These are phyloP conservation scores for Exophiala mesophila DNA, from an alignment of 2,329 filamentous ascomycete species.

Conservation along the genomic window DNA sequence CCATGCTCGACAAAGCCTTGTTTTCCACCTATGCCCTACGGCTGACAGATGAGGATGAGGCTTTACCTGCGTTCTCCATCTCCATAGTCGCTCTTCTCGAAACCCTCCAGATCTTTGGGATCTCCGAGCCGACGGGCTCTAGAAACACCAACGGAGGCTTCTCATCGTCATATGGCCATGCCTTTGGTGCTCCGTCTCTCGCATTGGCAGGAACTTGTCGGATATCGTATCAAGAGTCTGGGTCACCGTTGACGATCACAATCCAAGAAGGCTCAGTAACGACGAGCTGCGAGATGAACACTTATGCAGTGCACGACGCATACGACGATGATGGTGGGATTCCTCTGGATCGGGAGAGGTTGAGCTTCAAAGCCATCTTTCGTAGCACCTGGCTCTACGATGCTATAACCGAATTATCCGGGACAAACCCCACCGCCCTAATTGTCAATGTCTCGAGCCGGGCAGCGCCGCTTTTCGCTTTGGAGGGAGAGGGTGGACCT, in stretches of 20 bases:
- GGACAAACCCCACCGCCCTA: conserved; percentile 67
- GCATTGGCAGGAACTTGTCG: conserved; percentile 83
- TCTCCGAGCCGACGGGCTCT: conserved; percentile 58
- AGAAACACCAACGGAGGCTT: conserved; percentile 26
- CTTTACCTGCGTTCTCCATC: conserved; percentile 72
- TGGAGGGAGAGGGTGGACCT: conserved; percentile 59
- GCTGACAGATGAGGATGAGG: conserved; percentile 34
- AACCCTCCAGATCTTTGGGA: conserved; percentile 89
- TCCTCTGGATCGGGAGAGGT: conserved; percentile 73
- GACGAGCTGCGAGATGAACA: conserved; percentile 84
- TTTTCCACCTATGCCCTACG: conserved; percentile 82
- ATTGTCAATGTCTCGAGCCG: conserved; percentile 61
- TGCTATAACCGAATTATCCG: conserved; percentile 50
- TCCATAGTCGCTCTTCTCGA: conserved; percentile 83
- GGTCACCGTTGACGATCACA: conserved; percentile 75
- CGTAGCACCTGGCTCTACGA: conserved; percentile 51
- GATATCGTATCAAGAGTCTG: conserved; percentile 68
- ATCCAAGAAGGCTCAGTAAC: conserved; percentile 82
- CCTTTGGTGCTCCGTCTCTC: conserved; percentile 77
- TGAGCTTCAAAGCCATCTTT: conserved; percentile 94
- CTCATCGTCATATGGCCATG: conserved; percentile 52
- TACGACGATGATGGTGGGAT: conserved; percentile 67
- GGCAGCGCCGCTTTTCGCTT: conserved; percentile 63
- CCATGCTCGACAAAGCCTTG: conserved; percentile 80
- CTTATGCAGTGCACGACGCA: conserved; percentile 57